Evolutionary conservation across 768 basidiomycete genomes (phyloP).

Genomic region (Mycena sanguinolenta): DNA sequence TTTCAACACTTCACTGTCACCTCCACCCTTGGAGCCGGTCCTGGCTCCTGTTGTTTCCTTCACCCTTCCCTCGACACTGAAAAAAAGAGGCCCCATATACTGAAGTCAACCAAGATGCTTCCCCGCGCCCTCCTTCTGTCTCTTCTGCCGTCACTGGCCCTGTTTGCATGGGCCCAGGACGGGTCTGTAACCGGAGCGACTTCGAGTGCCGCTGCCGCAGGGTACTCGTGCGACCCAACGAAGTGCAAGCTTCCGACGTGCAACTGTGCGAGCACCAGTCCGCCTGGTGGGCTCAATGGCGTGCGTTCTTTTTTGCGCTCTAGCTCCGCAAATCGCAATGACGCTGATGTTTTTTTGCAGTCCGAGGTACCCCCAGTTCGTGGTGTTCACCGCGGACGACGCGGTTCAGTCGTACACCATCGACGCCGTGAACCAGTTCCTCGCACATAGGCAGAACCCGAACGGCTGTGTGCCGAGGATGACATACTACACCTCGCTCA

Average conservation of each 20-base stretch:
- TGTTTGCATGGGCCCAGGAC: conserved; percentile 50
- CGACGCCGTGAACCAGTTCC: conserved; percentile 80
- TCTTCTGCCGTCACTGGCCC: conserved; percentile 26
- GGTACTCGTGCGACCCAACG: conserved; percentile 77
- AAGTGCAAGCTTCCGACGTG: conserved; percentile 79
- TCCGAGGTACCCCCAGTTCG: conserved; percentile 73
- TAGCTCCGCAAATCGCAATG: not conserved
- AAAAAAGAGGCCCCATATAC: not conserved
- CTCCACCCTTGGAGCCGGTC: not conserved
- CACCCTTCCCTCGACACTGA: not conserved
- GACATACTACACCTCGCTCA: conserved; percentile 81
- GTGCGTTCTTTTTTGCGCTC: conserved; percentile 54
- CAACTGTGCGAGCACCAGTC: conserved; percentile 78
- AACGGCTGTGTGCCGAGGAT: conserved; percentile 82
- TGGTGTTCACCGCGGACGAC: conserved; percentile 84
- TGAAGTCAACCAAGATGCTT: no score
- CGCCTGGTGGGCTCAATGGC: conserved; percentile 78
- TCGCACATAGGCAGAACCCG: conserved; percentile 80
- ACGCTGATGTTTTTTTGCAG: conserved; percentile 45
- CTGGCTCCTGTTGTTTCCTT: not conserved
- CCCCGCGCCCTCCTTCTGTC: no score
- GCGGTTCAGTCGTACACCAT: conserved; percentile 84
- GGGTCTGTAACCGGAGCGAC: conserved; percentile 68
- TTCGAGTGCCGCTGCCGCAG: conserved; percentile 65
- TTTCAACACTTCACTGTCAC: not conserved